Conservation (phyloP, 106 monocot species). For the Phalaenopsis equestris region DNA sequence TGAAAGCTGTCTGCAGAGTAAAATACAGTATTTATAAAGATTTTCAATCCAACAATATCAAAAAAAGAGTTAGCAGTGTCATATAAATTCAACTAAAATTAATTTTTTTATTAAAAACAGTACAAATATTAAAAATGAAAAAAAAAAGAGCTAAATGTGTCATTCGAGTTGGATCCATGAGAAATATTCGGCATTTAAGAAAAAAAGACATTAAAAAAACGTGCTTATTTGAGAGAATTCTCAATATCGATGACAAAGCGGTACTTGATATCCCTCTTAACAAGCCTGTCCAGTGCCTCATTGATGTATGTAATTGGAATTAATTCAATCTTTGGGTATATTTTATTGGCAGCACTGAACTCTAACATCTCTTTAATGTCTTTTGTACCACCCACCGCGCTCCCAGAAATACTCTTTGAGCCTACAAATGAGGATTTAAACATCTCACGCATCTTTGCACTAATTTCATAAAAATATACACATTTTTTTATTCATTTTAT, state of each 20-base stretch:
- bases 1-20: too few relatives aligned
- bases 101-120: too few relatives aligned
- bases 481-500: too few relatives aligned
- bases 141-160: too few relatives aligned
- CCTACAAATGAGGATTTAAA: conserved; percentile 13
- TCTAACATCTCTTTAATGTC: conserved; percentile 69
- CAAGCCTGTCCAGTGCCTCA: conserved; percentile 64
- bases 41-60: too few relatives aligned
- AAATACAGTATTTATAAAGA: too few relatives aligned
- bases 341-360: conserved; percentile 68
- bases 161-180: too few relatives aligned
- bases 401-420: conserved; percentile 50
- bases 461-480: not conserved
- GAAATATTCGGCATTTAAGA: too few relatives aligned
- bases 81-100: too few relatives aligned
- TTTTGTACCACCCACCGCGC: conserved; percentile 55
- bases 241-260: conserved; percentile 85
- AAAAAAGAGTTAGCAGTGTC: too few relatives aligned
- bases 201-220: too few relatives aligned
- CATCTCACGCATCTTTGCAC: not conserved
- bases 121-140: too few relatives aligned
- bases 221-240: conserved; percentile 37
- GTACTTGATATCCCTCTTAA: conserved; percentile 60
- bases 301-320: conserved; percentile 70
- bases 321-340: conserved; percentile 78